Conservation (phyloP, 2,329 filamentous ascomycete species). For the Zasmidium citrigriseum region DNA sequence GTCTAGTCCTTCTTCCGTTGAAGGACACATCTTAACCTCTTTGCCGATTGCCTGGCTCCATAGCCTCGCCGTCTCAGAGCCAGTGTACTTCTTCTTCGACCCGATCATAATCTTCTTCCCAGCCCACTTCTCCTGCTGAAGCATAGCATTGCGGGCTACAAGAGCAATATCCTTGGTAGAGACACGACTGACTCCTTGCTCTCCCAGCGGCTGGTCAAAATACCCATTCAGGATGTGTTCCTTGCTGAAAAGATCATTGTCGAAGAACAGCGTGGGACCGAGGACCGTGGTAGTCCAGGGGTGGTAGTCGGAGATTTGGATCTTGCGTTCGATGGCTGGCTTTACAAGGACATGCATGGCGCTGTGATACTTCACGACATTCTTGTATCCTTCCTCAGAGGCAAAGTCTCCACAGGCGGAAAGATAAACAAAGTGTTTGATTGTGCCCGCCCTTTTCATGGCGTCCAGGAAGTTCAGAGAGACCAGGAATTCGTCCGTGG, state of each 20-base stretch:
- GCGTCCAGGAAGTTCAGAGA: constrained; percentile 20
- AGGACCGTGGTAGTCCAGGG: constrained; percentile 14
- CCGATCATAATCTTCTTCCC: constrained; percentile 21
- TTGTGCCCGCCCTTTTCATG: constrained; percentile 9
- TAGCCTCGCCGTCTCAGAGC: constrained; percentile 3
- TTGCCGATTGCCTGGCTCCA: constrained; percentile 13
- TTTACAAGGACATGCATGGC: constrained; percentile 19
- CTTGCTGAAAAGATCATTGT: constrained; percentile 14
- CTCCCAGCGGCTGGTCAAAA: constrained; percentile 16
- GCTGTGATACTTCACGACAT: background rate
- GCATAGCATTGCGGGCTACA: constrained; percentile 9
- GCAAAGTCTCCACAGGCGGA: constrained; percentile 16
- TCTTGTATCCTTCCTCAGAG: constrained; percentile 4
- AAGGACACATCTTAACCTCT: constrained; percentile 5
- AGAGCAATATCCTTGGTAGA: constrained; percentile 13
- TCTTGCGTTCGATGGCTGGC: constrained; percentile 16
- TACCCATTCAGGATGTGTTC: constrained; percentile 12
- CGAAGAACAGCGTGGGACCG: constrained; percentile 19
- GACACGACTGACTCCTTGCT: constrained; percentile 15
- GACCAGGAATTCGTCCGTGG: constrained; percentile 15
- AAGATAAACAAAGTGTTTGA: constrained; percentile 20
- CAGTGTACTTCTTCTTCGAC: constrained; percentile 8
- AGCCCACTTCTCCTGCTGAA: constrained; percentile 3
- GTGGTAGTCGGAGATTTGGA: constrained; percentile 6
- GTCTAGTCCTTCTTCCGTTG: background rate